Percentiles rank a stretch among this genome's conserved stretches.
Evolutionary conservation across 306 rosid genomes (phyloP).

Genomic region (Phaseolus lunatus): DNA sequence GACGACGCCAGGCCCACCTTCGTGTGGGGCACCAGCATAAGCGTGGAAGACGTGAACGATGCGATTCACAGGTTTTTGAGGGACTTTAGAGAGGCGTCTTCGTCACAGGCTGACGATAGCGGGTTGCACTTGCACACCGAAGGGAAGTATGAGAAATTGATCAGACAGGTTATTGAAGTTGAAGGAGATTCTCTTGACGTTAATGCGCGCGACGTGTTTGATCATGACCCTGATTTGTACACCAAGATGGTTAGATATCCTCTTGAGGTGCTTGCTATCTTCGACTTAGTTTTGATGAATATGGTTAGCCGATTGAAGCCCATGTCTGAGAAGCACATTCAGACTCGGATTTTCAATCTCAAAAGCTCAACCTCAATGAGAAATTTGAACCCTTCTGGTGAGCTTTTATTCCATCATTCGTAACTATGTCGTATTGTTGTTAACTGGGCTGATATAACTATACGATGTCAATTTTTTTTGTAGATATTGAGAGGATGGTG

Average conservation of each 20-base stretch:
- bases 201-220: constrained; percentile 82
- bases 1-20: constrained; percentile 85
- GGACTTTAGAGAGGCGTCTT: constrained; percentile 65
- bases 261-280: constrained; percentile 94
- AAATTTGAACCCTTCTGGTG: constrained; percentile 94
- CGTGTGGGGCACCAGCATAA: constrained; percentile 97
- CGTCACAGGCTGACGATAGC: constrained; percentile 57
- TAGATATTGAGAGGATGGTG: constrained; percentile 97
- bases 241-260: constrained; percentile 94
- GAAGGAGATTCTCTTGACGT: constrained; percentile 88
- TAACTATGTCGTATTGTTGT: background rate
- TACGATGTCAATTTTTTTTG: background rate
- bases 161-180: constrained; percentile 69
- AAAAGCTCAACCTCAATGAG: constrained; percentile 83
- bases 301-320: constrained; percentile 83
- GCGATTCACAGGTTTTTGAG: constrained; percentile 82
- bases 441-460: constrained; percentile 30
- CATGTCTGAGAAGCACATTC: constrained; percentile 87
- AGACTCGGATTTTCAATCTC: constrained; percentile 88
- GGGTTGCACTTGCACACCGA: constrained; percentile 55
- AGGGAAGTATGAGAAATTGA: constrained; percentile 81
- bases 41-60: constrained; percentile 88
- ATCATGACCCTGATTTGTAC: constrained; percentile 87
- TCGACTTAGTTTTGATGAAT: constrained; percentile 94
- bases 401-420: constrained; percentile 31